phyloP scores from a whole-genome alignment of 208 protist genomes.

The Crithidia fasciculata region DNA sequence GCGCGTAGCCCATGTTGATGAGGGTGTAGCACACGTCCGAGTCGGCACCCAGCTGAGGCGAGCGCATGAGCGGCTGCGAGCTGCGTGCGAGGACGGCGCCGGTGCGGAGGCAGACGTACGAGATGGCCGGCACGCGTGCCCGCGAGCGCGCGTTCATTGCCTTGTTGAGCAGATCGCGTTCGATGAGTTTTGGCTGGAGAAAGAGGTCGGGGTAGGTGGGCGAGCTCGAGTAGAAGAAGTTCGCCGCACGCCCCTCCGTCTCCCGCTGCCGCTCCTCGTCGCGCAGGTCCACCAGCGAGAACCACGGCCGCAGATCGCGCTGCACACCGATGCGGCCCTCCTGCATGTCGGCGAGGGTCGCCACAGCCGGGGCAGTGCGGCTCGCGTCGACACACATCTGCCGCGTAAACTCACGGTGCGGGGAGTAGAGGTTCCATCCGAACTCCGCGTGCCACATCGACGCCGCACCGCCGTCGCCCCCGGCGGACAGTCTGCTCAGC shows the following conservation, averaged over 20 bases:
- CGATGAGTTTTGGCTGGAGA: conserved; percentile 55
- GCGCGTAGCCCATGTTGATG: conserved; percentile 40
- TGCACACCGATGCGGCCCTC: conserved; percentile 34
- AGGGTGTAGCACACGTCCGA: conserved; percentile 58
- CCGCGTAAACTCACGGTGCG: conserved; percentile 52
- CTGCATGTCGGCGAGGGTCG: conserved; percentile 24
- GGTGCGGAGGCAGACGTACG: conserved; percentile 76
- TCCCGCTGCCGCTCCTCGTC: conserved; percentile 14
- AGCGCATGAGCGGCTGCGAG: conserved; percentile 82
- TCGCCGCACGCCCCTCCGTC: conserved; percentile 10
- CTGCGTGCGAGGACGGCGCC: conserved; percentile 73
- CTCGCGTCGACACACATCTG: conserved; percentile 53
- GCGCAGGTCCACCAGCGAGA: conserved; percentile 43
- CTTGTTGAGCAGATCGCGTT: conserved; percentile 46
- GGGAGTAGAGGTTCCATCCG: conserved; percentile 82
- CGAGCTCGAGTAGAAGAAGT: conserved; percentile 42
- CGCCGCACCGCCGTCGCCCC: neutral
- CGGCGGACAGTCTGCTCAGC: neutral
- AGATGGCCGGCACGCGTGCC: conserved; percentile 83
- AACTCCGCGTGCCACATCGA: conserved; percentile 55
- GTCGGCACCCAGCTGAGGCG: conserved; percentile 43
- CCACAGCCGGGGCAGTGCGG: conserved; percentile 21
- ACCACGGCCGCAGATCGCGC: conserved; percentile 72
- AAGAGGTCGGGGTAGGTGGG: conserved; percentile 82
- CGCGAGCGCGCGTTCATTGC: conserved; percentile 75